Conservation (phyloP, 768 basidiomycete genomes). For the Pholiota conissans region DNA sequence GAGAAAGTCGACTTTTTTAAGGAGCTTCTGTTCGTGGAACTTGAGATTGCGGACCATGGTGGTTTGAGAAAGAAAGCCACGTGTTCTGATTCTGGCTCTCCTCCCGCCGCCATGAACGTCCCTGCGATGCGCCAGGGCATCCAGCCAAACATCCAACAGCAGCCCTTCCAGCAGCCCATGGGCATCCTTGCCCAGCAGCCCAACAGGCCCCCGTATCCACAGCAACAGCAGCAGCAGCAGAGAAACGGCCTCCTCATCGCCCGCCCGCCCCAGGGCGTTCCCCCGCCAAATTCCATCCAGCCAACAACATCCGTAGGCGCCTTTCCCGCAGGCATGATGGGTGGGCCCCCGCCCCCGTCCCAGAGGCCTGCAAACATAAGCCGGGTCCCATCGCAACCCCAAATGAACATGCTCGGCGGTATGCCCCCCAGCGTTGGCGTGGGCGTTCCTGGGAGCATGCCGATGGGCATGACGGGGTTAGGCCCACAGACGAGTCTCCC, state of each 20-base stretch:
- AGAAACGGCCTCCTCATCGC: background rate
- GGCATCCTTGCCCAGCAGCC: constrained; percentile 1
- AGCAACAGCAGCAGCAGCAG: background rate
- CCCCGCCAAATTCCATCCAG: background rate
- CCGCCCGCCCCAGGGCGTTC: constrained; percentile 1
- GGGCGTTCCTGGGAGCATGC: constrained; percentile 31
- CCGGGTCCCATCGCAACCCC: constrained; percentile 60
- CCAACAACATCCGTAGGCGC: background rate
- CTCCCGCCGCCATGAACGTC: constrained; percentile 12
- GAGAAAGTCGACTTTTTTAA: constrained; percentile 97
- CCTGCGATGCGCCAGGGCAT: constrained; percentile 26
- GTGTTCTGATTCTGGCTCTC: constrained; percentile 26
- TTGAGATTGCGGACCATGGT: constrained; percentile 91
- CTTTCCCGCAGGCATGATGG: background rate
- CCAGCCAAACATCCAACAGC: constrained; percentile 20
- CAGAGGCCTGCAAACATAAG: constrained; percentile 44
- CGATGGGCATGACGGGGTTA: constrained; percentile 37
- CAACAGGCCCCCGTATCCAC: background rate
- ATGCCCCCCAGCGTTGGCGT: constrained; percentile 35
- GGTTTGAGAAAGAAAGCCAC: constrained; percentile 30
- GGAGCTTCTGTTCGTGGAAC: constrained; percentile 91
- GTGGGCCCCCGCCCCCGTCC: constrained; percentile 33
- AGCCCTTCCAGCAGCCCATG: constrained; percentile 21
- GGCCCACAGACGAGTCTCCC: constrained; percentile 44
- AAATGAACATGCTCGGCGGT: constrained; percentile 37